Percentiles rank a stretch among this genome's conserved stretches.
Evolutionary conservation across 441 rosid species (phyloP).

Genomic region (Viola pubescens): DNA sequence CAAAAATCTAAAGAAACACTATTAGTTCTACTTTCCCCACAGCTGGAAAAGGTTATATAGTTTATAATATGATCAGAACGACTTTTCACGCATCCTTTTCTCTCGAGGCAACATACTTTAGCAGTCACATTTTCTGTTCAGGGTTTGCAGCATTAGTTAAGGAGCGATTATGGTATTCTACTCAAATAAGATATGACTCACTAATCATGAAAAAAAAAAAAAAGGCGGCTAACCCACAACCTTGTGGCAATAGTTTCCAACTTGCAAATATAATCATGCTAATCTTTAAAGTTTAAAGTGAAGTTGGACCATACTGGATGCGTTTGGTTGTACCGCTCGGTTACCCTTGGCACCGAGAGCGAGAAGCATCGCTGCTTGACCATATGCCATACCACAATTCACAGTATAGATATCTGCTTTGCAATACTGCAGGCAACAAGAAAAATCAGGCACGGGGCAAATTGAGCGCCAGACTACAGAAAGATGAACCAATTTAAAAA

Average conservation of each 20-base stretch:
- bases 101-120: background rate
- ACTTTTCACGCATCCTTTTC: background rate
- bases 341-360: conserved; percentile 69
- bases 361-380: conserved; percentile 95
- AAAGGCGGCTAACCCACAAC: too few relatives aligned
- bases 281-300: conserved; percentile 7
- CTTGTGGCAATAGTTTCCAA: background rate
- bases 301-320: conserved; percentile 45
- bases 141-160: too few relatives aligned
- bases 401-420: conserved; percentile 61
- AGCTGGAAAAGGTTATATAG: background rate
- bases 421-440: conserved; percentile 39
- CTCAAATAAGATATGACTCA: too few relatives aligned
- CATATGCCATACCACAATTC: conserved; percentile 79
- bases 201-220: too few relatives aligned
- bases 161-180: too few relatives aligned
- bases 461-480: too few relatives aligned
- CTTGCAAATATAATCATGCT: background rate
- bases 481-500: background rate
- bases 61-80: background rate
- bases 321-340: conserved; percentile 71
- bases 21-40: background rate
- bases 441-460: too few relatives aligned
- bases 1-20: background rate
- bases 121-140: too few relatives aligned